These are phyloP conservation scores for Chalaropsis thielavioides DNA, from an alignment of 2,329 filamentous ascomycete species.

Conservation along the genomic window DNA sequence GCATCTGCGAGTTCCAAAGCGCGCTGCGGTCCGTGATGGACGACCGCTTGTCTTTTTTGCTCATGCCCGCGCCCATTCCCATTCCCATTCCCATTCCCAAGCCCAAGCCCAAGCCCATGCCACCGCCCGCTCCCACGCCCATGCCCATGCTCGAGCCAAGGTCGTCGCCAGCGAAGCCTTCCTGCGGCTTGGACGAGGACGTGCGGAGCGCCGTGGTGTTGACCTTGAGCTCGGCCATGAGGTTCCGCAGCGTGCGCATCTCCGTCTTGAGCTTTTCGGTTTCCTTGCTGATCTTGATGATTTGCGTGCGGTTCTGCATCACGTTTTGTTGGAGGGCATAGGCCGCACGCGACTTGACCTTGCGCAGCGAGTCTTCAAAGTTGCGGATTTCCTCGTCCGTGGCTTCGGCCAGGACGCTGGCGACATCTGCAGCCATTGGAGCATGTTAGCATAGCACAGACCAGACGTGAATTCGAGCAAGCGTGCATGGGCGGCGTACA, in stretches of 20 bases:
- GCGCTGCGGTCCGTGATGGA: slow-evolving; percentile 61
- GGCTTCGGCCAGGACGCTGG: slow-evolving; percentile 63
- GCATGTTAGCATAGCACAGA: slow-evolving; percentile 16
- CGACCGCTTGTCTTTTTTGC: slow-evolving; percentile 69
- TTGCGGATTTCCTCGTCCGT: slow-evolving; percentile 75
- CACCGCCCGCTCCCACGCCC: slow-evolving; percentile 36
- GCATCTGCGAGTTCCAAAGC: slow-evolving; percentile 55
- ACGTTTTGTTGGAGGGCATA: slow-evolving; percentile 87
- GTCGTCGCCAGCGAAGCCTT: slow-evolving; percentile 27
- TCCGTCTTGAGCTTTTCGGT: slow-evolving; percentile 94
- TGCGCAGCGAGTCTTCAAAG: slow-evolving; percentile 62
- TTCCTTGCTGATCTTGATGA: slow-evolving; percentile 98
- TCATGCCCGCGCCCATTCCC: slow-evolving; percentile 39
- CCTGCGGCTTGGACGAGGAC: slow-evolving; percentile 36
- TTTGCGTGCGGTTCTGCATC: slow-evolving; percentile 92
- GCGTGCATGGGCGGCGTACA: slow-evolving; percentile 37
- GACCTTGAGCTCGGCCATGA: slow-evolving; percentile 84
- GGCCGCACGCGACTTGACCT: slow-evolving; percentile 63
- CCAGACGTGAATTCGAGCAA: no score
- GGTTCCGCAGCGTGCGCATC: slow-evolving; percentile 76
- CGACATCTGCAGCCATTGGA: slow-evolving; percentile 34
- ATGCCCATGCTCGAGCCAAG: slow-evolving; percentile 30
- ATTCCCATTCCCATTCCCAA: slow-evolving; percentile 35
- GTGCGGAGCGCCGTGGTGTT: slow-evolving; percentile 54
- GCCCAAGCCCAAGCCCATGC: slow-evolving; percentile 35